A percentile compares a stretch with the other conserved stretches of the same genome.
These are phyloP conservation scores for Saccharomycopsis capsularis DNA, from an alignment of 805 yeast genomes.

Conservation along the genomic window DNA sequence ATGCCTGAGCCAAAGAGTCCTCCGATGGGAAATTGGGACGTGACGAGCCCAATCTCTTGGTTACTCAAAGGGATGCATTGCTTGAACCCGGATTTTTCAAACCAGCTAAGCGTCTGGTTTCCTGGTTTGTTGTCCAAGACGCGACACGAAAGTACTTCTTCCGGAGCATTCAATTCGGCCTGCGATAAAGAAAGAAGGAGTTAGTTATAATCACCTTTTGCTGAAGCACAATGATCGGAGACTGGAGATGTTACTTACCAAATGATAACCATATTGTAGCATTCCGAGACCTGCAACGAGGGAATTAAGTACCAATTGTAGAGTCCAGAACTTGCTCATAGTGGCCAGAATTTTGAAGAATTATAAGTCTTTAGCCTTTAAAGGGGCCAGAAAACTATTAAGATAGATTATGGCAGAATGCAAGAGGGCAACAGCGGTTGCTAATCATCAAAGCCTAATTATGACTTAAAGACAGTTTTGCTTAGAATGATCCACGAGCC, in stretches of 20 bases:
- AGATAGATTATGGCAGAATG: too few relatives aligned
- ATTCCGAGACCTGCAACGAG: conserved; percentile 67
- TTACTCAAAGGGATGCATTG: conserved; percentile 52
- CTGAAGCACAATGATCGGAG: neutral
- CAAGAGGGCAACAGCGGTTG: too few relatives aligned
- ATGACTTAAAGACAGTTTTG: too few relatives aligned
- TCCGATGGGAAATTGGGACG: conserved; percentile 77
- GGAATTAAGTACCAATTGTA: conserved; percentile 37
- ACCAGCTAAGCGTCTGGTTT: too few relatives aligned
- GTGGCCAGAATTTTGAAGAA: too few relatives aligned
- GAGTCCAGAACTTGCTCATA: conserved; percentile 24
- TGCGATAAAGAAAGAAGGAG: conserved; percentile 5
- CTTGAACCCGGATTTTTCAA: conserved; percentile 30
- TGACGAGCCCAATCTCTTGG: conserved; percentile 60
- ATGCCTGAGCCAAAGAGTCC: conserved; percentile 70
- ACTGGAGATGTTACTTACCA: conserved; percentile 34
- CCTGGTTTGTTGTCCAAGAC: conserved; percentile 24
- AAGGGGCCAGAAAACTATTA: too few relatives aligned
- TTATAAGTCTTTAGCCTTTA: too few relatives aligned
- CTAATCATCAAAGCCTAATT: too few relatives aligned
- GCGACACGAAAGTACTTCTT: conserved; percentile 55
- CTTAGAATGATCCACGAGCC: too few relatives aligned
- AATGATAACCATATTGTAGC: conserved; percentile 88
- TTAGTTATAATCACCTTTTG: neutral
- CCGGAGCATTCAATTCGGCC: conserved; percentile 90